A percentile compares a stretch with the other conserved stretches of the same genome.
phyloP scores from a whole-genome alignment of 768 basidiomycete genomes.

The Leccinum uliginosum region DNA sequence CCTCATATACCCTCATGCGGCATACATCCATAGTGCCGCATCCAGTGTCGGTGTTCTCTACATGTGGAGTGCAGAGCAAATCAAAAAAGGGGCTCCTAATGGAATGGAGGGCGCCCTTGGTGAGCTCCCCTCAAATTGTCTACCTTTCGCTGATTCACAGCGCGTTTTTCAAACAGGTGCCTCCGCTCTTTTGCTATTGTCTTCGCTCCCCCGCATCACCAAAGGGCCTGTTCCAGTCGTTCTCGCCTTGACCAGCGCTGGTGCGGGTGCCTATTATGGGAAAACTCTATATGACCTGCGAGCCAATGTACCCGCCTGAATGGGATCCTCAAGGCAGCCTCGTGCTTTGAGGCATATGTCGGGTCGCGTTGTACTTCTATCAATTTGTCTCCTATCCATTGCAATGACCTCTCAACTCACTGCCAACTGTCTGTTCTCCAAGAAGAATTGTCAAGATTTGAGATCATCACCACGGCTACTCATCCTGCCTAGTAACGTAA shows the following conservation, averaged over 20 bases:
- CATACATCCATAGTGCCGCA: neutral
- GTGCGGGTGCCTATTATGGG: slow-evolving; percentile 66
- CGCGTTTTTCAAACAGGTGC: slow-evolving; percentile 48
- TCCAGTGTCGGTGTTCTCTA: slow-evolving; percentile 72
- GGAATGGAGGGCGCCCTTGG: slow-evolving; percentile 81
- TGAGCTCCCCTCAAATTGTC: slow-evolving; percentile 26
- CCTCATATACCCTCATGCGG: neutral
- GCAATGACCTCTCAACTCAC: neutral
- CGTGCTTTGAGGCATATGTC: neutral
- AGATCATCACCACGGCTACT: neutral
- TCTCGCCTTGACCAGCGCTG: slow-evolving; percentile 58
- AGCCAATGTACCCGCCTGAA: slow-evolving; percentile 14
- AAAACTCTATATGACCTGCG: slow-evolving; percentile 44
- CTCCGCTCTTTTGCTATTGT: slow-evolving; percentile 68
- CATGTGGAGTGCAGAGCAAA: slow-evolving; percentile 72
- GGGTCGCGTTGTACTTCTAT: slow-evolving; percentile 11
- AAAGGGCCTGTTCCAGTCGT: slow-evolving; percentile 73
- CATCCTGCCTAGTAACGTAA: slow-evolving; percentile 4
- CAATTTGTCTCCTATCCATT: neutral
- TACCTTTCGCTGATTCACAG: neutral
- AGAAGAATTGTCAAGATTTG: slow-evolving; percentile 2
- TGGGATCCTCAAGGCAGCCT: neutral
- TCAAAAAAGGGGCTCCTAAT: slow-evolving; percentile 66
- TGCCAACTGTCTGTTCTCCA: neutral
- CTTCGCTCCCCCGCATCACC: slow-evolving; percentile 64